phyloP scores from a whole-genome alignment of 2,329 filamentous ascomycete species.

The Aspergillus latus region DNA sequence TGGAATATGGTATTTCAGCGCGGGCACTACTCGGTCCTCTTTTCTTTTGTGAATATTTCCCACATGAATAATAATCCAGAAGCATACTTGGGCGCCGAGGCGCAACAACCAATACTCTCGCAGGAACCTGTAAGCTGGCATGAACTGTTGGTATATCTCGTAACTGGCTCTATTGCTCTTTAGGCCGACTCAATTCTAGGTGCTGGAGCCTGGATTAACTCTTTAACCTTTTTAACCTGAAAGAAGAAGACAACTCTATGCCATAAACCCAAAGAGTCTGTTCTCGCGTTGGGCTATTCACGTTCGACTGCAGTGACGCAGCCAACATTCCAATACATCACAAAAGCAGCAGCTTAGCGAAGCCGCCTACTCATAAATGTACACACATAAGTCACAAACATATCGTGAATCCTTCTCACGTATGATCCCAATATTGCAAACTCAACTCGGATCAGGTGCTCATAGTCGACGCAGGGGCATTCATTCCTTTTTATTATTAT shows the following conservation, averaged over 20 bases:
- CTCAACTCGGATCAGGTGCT: not conserved
- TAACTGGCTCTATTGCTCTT: not conserved
- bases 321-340: too few relatives aligned
- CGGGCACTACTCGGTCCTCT: constrained; percentile 9
- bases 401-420: too few relatives aligned
- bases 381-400: too few relatives aligned
- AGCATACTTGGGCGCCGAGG: constrained; percentile 4
- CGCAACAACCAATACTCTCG: not conserved
- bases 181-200: too few relatives aligned
- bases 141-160: not conserved
- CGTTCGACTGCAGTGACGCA: too few relatives aligned
- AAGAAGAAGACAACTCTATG: not conserved
- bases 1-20: constrained; percentile 7
- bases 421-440: too few relatives aligned
- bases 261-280: not conserved
- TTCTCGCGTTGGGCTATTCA: not conserved
- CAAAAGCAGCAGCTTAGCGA: too few relatives aligned
- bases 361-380: too few relatives aligned
- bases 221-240: not conserved
- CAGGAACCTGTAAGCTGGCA: not conserved
- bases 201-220: not conserved
- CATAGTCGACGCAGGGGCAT: not conserved
- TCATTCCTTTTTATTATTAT: too few relatives aligned
- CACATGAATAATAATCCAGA: constrained; percentile 11
- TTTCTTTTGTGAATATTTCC: constrained; percentile 13